Base-by-base conservation (phyloP, 129 eudicot genomes). In the Lactuca saligna region DNA sequence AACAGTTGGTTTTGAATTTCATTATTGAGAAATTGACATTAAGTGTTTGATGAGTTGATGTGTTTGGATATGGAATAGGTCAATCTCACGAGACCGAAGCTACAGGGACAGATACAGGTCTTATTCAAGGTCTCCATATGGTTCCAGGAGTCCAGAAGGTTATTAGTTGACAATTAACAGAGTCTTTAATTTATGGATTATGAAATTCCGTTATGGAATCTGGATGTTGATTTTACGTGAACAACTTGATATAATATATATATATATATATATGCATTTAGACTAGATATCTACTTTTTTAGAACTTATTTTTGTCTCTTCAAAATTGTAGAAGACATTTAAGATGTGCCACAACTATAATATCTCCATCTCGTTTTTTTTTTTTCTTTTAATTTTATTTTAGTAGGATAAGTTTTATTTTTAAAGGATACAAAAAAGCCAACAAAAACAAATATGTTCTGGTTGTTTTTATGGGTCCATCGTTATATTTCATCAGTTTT, bases 91-190 rank as follows among this genome's bases (percentile, higher is more conserved):
- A 50, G 86, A 61, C 15, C 16, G 66, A 37, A 57, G 79, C 44
- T 82, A 85, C 57, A 61, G 86, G 61, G 85, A 57, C 56, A 81
- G 88, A 57, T 56, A 58, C 10, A 32, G 50, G 74, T 85, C 84
- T 4, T 82, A 81, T 69, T 81, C 84, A 0, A 66, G 82, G 50
- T 81, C 80, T n/a, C 83, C 87, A 0, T 71, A 72, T 66, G 70
- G 67, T 15, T 81, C 84, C 41, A 57, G 80, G 74, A 80, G 83
- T 66, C 76, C 63, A 7, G 73, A 75, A 5, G 77, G 67, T 15
- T 78, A 81, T 66, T 81, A 62, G 70, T 32, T 42, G 17, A 66
- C 53, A 35, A 54, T 25, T 25, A 25, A 25, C 29, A 25, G 29
- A 25, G 15, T 37, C 13, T 2, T 2, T 7, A 13, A 15, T 39